Evolutionary conservation across 495 filamentous ascomycete species (phyloP).

Genomic region (Tuber calosporum): DNA sequence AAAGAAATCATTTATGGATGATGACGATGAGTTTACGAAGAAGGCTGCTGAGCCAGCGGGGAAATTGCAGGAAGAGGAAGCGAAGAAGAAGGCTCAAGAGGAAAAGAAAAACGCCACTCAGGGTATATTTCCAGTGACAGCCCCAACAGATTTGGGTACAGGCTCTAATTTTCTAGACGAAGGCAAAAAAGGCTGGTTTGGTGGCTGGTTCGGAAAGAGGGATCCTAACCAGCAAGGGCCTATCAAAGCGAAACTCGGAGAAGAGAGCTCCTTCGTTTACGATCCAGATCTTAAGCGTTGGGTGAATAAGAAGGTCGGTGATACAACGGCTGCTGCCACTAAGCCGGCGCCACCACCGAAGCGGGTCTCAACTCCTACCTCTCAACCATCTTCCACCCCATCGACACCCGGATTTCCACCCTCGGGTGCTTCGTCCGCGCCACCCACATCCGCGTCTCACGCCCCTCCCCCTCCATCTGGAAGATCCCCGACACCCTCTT

Average conservation of each 20-base stretch:
- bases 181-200: conserved; percentile 77
- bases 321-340: conserved; percentile 52
- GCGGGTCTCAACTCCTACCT: conserved; percentile 41
- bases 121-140: conserved; percentile 42
- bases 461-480: conserved; percentile 12
- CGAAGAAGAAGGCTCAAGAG: conserved; percentile 59
- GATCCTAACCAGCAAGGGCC: conserved; percentile 50
- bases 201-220: conserved; percentile 66
- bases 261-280: conserved; percentile 86
- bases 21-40: conserved; percentile 52
- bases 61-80: conserved; percentile 49
- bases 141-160: neutral
- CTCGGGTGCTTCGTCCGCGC: conserved; percentile 45
- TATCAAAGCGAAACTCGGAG: conserved; percentile 89
- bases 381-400: conserved; percentile 31
- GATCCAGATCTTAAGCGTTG: conserved; percentile 92
- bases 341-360: conserved; percentile 45
- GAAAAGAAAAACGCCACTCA: conserved; percentile 30
- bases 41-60: conserved; percentile 34
- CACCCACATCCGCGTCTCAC: conserved; percentile 9
- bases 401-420: conserved; percentile 40
- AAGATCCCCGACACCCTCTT: conserved; percentile 29
- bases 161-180: conserved; percentile 20
- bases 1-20: conserved; percentile 73
- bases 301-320: conserved; percentile 88